Evolutionary conservation across 768 basidiomycete species (phyloP).

Genomic region (Dioszegia hungarica): DNA sequence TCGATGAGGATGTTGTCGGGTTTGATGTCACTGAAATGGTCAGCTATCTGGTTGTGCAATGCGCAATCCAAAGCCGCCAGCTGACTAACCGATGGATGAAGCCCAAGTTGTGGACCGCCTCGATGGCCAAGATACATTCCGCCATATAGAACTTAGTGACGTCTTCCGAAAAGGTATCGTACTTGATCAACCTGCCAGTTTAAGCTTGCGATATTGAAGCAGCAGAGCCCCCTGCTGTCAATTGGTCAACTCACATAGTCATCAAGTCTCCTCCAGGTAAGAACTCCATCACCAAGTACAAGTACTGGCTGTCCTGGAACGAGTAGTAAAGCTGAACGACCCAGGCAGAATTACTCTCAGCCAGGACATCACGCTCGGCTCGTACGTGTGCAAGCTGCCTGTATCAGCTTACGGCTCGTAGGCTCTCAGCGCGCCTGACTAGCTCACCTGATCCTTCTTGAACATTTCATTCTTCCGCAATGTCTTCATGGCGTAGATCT

Average conservation of each 20-base stretch:
- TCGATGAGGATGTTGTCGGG: conserved; percentile 99
- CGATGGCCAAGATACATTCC: conserved; percentile 95
- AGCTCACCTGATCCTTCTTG: conserved; percentile 88
- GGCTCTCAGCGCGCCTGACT: neutral
- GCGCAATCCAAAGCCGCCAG: neutral
- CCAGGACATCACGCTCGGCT: conserved; percentile 92
- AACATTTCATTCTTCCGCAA: conserved; percentile 97
- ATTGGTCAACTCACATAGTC: conserved; percentile 65
- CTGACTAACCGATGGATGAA: conserved; percentile 85
- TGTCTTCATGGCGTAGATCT: conserved; percentile 99
- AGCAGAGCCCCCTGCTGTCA: too few species aligned
- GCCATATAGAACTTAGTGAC: conserved; percentile 98
- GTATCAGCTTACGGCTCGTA: neutral
- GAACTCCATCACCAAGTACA: conserved; percentile 99
- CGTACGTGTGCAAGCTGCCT: conserved; percentile 89
- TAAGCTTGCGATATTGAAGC: conserved; percentile 2
- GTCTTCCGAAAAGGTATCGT: conserved; percentile 97
- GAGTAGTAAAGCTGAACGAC: conserved; percentile 96
- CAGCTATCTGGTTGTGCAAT: conserved; percentile 2
- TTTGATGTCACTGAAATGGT: conserved; percentile 78
- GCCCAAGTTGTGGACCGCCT: conserved; percentile 92
- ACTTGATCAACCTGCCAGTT: conserved; percentile 70
- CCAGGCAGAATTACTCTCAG: conserved; percentile 92
- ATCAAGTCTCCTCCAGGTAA: conserved; percentile 96
- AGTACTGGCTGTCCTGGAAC: conserved; percentile 88